Percentiles rank a stretch among this genome's conserved stretches.
These are phyloP conservation scores for Lachnellula subtilissima DNA, from an alignment of 2,329 filamentous ascomycete species.

Conservation along the genomic window DNA sequence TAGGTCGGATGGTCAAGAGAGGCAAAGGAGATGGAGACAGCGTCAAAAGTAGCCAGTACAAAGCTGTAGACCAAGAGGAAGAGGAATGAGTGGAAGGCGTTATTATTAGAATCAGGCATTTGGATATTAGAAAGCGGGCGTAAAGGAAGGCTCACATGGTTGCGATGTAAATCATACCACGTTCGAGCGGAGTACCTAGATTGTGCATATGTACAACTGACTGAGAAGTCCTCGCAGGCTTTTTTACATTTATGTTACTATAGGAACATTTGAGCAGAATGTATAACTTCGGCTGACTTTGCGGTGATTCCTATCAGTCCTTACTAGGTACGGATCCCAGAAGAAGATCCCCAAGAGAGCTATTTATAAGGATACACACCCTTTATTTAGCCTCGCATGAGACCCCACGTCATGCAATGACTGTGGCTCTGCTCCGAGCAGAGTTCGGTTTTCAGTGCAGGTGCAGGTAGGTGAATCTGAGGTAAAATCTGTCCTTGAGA, in stretches of 20 bases:
- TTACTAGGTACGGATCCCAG: no score
- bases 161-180: constrained; percentile 12
- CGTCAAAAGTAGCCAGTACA: constrained; percentile 28
- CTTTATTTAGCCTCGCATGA: no score
- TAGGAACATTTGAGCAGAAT: no score
- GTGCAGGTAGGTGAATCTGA: not conserved
- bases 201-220: constrained; percentile 6
- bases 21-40: constrained; percentile 37
- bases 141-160: constrained; percentile 2
- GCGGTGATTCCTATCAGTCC: no score
- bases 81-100: constrained; percentile 22
- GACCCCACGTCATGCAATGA: no score
- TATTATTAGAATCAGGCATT: not conserved
- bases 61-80: constrained; percentile 41
- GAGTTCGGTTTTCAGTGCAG: not conserved
- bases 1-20: constrained; percentile 59
- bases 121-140: constrained; percentile 17
- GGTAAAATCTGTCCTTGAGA: not conserved
- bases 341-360: no score
- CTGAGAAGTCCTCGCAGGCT: no score
- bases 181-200: constrained; percentile 3
- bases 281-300: no score
- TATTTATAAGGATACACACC: no score
- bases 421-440: not conserved
- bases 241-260: not conserved